Evolutionary conservation across 139 green algal genomes (phyloP), one percentile per base, ranked within the genome.

Genomic region (Chlamydomonas sphaeroides): DNA sequence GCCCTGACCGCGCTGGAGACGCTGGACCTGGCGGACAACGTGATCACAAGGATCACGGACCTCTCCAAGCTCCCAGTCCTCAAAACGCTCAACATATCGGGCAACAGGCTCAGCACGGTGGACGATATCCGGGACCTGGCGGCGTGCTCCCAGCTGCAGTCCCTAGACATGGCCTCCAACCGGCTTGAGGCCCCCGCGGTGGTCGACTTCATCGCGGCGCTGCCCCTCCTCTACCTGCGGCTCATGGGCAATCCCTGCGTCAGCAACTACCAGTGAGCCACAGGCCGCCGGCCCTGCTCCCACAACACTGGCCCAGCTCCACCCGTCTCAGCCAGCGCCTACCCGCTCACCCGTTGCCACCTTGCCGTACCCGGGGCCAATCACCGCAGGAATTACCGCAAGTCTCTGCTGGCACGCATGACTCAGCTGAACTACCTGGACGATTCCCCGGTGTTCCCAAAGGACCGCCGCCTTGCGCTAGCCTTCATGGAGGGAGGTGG

Each of bases 381-480:
- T n/a, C n/a, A n/a, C n/a, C 67, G 42, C 87, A 95, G 90, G 87
- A 71, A 91, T 65, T 96, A 95, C 85, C 92, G 93, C 82, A 95
- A 95, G 87, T 14, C 26, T 21, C n/a, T 94, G 45, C 39, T 96
- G 30, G 76, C 84, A 5, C 30, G 56, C 78, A 94, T 96, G 88
- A 88, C 90, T n/a, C 45, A 42, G 10, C 86, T 96, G 42, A 91
- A 93, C 66, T 91, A 94, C 80, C 78, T 96, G 48, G 93, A 96
- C 69, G 92, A 96, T 25, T 85, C 65, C 4, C 92, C 93, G 35
- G 86, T 87, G 23, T 88, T 91, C 66, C 83, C 86, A 3, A 92
- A 92, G 82, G 92, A 95, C 45, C 83, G 86, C 23, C 87, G 93
- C 18, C 75, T 94, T 38, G 93, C 93, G 6, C 39, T 36, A 45